Evolutionary conservation across 2,329 filamentous ascomycete genomes (phyloP).

Genomic region (Aspergillus glaucus): DNA sequence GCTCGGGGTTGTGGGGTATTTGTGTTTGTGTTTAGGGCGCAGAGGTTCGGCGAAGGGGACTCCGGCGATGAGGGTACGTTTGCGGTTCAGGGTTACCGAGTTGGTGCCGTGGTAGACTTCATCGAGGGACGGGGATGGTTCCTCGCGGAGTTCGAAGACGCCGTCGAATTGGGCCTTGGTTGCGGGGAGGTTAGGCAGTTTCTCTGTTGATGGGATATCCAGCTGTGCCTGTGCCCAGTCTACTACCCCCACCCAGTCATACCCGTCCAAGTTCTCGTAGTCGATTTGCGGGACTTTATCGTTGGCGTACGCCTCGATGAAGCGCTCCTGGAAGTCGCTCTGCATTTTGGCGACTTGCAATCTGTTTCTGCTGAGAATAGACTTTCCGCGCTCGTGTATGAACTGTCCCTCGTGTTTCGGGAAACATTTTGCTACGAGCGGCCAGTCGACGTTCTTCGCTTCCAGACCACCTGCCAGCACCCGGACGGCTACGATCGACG

Average conservation of each 20-base stretch:
- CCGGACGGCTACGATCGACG: constrained; percentile 40
- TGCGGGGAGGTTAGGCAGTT: constrained; percentile 38
- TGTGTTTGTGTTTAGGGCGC: background rate
- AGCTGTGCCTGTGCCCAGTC: constrained; percentile 42
- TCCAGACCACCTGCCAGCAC: constrained; percentile 41
- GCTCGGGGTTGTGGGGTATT: background rate
- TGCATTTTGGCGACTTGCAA: constrained; percentile 40
- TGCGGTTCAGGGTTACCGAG: constrained; percentile 26
- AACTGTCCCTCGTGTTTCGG: constrained; percentile 33
- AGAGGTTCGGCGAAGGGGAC: constrained; percentile 31
- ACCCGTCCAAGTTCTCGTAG: constrained; percentile 37
- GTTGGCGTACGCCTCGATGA: constrained; percentile 40
- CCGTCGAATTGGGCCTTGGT: constrained; percentile 37
- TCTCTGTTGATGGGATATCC: constrained; percentile 31
- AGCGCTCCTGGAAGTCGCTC: constrained; percentile 41
- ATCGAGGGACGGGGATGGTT: constrained; percentile 25
- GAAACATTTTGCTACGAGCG: constrained; percentile 37
- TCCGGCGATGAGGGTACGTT: constrained; percentile 28
- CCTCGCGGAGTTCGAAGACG: constrained; percentile 36
- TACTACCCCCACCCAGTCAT: constrained; percentile 43
- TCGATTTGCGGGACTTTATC: constrained; percentile 39
- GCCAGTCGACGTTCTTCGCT: constrained; percentile 39
- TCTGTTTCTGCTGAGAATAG: constrained; percentile 31
- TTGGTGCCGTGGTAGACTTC: constrained; percentile 30
- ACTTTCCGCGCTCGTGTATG: constrained; percentile 34